These are phyloP conservation scores for Prunus salicina DNA, from an alignment of 306 rosid species.

Conservation along the genomic window DNA sequence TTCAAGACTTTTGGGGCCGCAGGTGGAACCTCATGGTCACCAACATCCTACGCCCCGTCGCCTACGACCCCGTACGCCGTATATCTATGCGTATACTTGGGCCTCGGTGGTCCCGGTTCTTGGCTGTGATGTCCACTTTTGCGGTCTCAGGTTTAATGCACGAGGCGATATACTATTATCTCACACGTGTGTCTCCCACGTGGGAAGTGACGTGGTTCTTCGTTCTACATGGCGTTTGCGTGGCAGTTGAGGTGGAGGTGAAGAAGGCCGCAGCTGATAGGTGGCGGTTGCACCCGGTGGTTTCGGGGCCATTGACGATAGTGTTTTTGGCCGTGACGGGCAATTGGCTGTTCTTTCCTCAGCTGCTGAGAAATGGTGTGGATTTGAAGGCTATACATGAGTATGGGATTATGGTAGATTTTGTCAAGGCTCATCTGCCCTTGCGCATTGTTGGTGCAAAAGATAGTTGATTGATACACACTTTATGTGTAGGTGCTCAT, in stretches of 20 bases:
- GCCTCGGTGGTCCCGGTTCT: background rate
- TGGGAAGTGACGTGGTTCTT: slow-evolving; percentile 86
- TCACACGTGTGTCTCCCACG: slow-evolving; percentile 58
- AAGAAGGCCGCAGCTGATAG: slow-evolving; percentile 33
- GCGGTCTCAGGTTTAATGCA: slow-evolving; percentile 61
- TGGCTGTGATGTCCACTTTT: slow-evolving; percentile 39
- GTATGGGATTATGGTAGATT: slow-evolving; percentile 28
- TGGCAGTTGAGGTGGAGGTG: slow-evolving; percentile 44
- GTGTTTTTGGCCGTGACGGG: slow-evolving; percentile 41
- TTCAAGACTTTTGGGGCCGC: slow-evolving; percentile 84
- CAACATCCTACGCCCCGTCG: slow-evolving; percentile 40
- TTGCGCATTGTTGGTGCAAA: background rate
- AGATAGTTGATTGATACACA: background rate
- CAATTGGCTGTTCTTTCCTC: slow-evolving; percentile 66
- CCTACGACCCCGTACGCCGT: slow-evolving; percentile 33
- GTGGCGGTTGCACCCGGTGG: slow-evolving; percentile 37
- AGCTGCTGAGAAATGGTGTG: slow-evolving; percentile 48
- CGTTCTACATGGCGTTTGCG: slow-evolving; percentile 50
- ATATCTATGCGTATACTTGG: background rate
- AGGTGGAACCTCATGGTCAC: slow-evolving; percentile 85
- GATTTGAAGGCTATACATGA: slow-evolving; percentile 34
- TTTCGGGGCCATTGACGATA: slow-evolving; percentile 39
- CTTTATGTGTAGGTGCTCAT: background rate
- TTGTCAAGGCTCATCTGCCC: slow-evolving; percentile 7
- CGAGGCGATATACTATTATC: slow-evolving; percentile 54